Percentiles rank a stretch among this genome's conserved stretches.
Evolutionary conservation across 2,329 filamentous ascomycete species (phyloP).

Genomic region (Fusarium sp.): DNA sequence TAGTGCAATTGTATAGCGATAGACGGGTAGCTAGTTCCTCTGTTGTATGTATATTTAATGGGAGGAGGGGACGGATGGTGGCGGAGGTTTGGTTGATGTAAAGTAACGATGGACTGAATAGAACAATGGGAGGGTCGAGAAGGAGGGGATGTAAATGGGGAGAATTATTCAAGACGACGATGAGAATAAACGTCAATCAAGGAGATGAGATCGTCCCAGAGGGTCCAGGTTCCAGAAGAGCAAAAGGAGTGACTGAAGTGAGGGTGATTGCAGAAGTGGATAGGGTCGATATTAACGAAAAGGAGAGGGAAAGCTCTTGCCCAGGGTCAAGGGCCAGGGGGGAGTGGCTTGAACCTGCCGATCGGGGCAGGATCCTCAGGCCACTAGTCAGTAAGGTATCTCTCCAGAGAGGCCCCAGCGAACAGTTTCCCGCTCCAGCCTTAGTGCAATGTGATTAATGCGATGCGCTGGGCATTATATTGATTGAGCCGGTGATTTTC

Average conservation of each 20-base stretch:
- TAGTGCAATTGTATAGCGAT: slow-evolving; percentile 27
- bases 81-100: slow-evolving; percentile 12
- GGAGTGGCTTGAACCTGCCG: slow-evolving; percentile 51
- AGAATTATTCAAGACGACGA: slow-evolving; percentile 38
- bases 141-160: slow-evolving; percentile 36
- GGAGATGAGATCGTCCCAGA: slow-evolving; percentile 41
- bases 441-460: slow-evolving; percentile 28
- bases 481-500: slow-evolving; percentile 16
- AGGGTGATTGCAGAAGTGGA: slow-evolving; percentile 54
- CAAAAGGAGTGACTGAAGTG: slow-evolving; percentile 56
- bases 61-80: slow-evolving; percentile 1
- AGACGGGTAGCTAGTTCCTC: slow-evolving; percentile 3
- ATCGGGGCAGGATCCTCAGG: slow-evolving; percentile 50
- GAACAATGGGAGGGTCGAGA: slow-evolving; percentile 27
- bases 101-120: slow-evolving; percentile 24
- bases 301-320: slow-evolving; percentile 50
- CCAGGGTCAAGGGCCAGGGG: slow-evolving; percentile 45
- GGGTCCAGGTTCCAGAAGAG: slow-evolving; percentile 43
- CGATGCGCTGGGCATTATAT: neutral
- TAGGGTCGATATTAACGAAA: slow-evolving; percentile 54
- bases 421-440: slow-evolving; percentile 36
- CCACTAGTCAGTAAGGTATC: slow-evolving; percentile 43
- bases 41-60: slow-evolving; percentile 11
- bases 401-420: slow-evolving; percentile 37
- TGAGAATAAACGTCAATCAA: slow-evolving; percentile 41